Evolutionary conservation across 345 rosid genomes (phyloP).

Genomic region (Eutrema japonicum): DNA sequence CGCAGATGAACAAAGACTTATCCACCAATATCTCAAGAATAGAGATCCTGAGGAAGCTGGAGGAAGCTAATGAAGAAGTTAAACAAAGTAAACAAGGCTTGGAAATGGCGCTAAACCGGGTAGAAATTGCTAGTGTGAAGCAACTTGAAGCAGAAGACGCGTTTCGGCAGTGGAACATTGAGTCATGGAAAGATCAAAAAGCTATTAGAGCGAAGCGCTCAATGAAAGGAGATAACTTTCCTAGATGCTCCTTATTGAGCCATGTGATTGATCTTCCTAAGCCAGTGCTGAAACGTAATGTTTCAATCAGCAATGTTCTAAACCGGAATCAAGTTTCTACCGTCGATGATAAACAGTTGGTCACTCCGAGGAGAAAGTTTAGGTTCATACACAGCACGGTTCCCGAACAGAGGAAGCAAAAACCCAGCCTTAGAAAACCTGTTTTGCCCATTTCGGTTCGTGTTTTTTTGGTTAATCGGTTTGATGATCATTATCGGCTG

Average conservation of each 20-base stretch:
- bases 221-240: conserved; percentile 44
- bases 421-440: conserved; percentile 44
- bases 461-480: conserved; percentile 5
- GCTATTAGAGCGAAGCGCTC: conserved; percentile 33
- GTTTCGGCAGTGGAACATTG: conserved; percentile 67
- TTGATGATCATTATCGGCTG: conserved; percentile 24
- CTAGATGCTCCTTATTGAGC: conserved; percentile 47
- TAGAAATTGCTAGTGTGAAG: conserved; percentile 68
- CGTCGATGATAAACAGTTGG: conserved; percentile 57
- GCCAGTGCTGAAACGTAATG: conserved; percentile 55
- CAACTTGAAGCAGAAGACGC: conserved; percentile 85
- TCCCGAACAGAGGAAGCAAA: conserved; percentile 77
- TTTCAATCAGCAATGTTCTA: conserved; percentile 80
- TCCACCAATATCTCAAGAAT: conserved; percentile 39
- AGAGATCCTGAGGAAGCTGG: conserved; percentile 61
- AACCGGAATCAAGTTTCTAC: conserved; percentile 62
- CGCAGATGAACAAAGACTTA: conserved; percentile 29
- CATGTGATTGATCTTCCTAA: conserved; percentile 45
- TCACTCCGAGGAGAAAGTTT: conserved; percentile 66
- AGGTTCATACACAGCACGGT: conserved; percentile 76
- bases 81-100: conserved; percentile 67
- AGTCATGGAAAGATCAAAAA: conserved; percentile 47
- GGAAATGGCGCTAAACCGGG: conserved; percentile 63
- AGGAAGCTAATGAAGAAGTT: conserved; percentile 85
- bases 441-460: conserved; percentile 4